Evolutionary conservation across 2,329 filamentous ascomycete species (phyloP).

Genomic region (Madurella fahalii): DNA sequence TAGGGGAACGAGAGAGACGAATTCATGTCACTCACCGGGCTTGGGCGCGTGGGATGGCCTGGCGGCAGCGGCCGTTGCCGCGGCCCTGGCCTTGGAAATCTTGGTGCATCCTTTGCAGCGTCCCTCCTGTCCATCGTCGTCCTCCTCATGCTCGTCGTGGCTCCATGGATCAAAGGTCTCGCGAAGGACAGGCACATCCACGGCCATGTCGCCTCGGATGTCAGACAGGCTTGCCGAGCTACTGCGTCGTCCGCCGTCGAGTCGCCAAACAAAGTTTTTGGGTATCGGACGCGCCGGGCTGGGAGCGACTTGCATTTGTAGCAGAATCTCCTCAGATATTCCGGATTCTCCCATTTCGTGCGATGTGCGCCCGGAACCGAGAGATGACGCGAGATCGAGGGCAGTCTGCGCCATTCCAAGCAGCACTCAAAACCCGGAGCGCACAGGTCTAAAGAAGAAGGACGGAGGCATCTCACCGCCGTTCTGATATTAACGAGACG

Average conservation of each 20-base stretch:
- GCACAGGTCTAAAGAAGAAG: constrained; percentile 29
- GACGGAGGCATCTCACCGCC: constrained; percentile 29
- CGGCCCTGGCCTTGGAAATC: constrained; percentile 21
- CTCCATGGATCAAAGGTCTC: constrained; percentile 26
- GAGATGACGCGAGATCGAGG: constrained; percentile 28
- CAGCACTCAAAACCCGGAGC: constrained; percentile 22
- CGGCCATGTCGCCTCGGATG: constrained; percentile 21
- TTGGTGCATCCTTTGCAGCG: constrained; percentile 24
- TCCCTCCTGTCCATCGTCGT: constrained; percentile 14
- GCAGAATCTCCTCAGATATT: background rate
- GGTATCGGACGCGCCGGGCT: constrained; percentile 10
- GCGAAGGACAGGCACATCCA: constrained; percentile 22
- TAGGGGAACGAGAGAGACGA: background rate
- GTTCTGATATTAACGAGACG: constrained; percentile 2
- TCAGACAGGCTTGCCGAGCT: constrained; percentile 9
- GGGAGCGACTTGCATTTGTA: constrained; percentile 20
- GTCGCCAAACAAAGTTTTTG: constrained; percentile 25
- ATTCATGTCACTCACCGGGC: constrained; percentile 17
- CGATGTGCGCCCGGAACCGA: constrained; percentile 15
- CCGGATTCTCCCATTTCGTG: constrained; percentile 19
- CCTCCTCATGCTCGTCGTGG: constrained; percentile 11
- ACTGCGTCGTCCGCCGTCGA: constrained; percentile 18
- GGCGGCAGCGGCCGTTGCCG: constrained; percentile 13
- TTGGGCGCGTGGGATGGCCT: constrained; percentile 6
- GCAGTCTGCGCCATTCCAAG: constrained; percentile 21